These are phyloP conservation scores for Colletotrichum cordylinicola DNA, from an alignment of 2,329 filamentous ascomycete genomes.

Conservation along the genomic window DNA sequence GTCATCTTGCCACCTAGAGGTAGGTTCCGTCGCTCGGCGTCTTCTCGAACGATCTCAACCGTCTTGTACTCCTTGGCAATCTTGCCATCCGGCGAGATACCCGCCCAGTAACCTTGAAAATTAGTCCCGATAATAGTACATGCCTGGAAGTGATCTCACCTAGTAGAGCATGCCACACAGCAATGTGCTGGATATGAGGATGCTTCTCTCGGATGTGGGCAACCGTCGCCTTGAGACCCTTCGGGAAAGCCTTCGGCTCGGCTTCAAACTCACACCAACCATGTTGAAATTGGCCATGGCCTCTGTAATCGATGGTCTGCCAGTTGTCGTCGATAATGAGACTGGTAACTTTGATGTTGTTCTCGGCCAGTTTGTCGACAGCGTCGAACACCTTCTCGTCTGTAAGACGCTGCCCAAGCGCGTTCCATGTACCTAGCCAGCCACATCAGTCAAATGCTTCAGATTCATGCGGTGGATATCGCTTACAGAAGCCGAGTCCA, in stretches of 20 bases:
- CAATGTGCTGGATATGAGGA: slow-evolving; percentile 79
- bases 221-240: slow-evolving; percentile 76
- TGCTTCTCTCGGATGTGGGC: slow-evolving; percentile 71
- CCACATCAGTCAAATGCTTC: not conserved
- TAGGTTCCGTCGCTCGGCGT: slow-evolving; percentile 50
- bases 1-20: slow-evolving; percentile 70
- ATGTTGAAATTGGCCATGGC: slow-evolving; percentile 58
- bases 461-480: not conserved
- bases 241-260: slow-evolving; percentile 77
- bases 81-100: slow-evolving; percentile 75
- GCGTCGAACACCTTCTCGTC: slow-evolving; percentile 81
- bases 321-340: slow-evolving; percentile 98
- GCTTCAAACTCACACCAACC: slow-evolving; percentile 89
- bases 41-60: slow-evolving; percentile 58
- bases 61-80: slow-evolving; percentile 84
- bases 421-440: slow-evolving; percentile 82
- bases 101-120: slow-evolving; percentile 81
- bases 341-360: slow-evolving; percentile 79
- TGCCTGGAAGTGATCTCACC: slow-evolving; percentile 26
- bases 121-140: slow-evolving; percentile 20
- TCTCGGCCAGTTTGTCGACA: slow-evolving; percentile 71
- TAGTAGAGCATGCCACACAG: slow-evolving; percentile 91
- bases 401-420: slow-evolving; percentile 81
- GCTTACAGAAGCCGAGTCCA: slow-evolving; percentile 83
- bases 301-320: slow-evolving; percentile 73